Conservation (phyloP, 208 protist species). For the Phytomonas sp. region DNA sequence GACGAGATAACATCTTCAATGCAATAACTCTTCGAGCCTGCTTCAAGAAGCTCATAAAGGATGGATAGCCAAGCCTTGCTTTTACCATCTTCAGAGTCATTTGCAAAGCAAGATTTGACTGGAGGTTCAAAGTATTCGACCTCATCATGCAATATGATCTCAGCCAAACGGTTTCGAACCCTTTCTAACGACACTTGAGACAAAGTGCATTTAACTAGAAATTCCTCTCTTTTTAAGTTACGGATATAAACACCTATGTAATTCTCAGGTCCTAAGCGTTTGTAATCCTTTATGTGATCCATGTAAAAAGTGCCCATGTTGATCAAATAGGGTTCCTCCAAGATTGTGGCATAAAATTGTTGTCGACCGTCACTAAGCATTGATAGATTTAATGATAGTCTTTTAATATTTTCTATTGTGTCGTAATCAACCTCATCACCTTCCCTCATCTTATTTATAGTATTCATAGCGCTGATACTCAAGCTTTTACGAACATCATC, state of each 20-base stretch:
- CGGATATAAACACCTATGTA: constrained; percentile 35
- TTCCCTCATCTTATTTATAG: constrained; percentile 29
- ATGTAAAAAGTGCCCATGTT: constrained; percentile 32
- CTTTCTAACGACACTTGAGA: constrained; percentile 36
- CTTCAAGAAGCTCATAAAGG: constrained; percentile 26
- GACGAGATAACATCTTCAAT: constrained; percentile 23
- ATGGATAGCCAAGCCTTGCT: constrained; percentile 13
- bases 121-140: constrained; percentile 26
- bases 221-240: constrained; percentile 35
- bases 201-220: constrained; percentile 42
- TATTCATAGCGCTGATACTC: constrained; percentile 29
- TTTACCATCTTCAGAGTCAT: constrained; percentile 14
- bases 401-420: constrained; percentile 49
- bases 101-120: constrained; percentile 25
- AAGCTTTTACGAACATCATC: constrained; percentile 24
- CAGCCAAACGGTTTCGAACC: constrained; percentile 30
- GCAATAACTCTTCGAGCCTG: constrained; percentile 20
- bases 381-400: constrained; percentile 50
- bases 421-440: constrained; percentile 21
- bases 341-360: constrained; percentile 35
- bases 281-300: constrained; percentile 23
- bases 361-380: constrained; percentile 46
- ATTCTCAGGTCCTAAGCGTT: constrained; percentile 21
- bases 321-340: constrained; percentile 54
- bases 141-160: constrained; percentile 41